These are phyloP conservation scores for Candida palmyrensis DNA, from an alignment of 805 yeast genomes.

Conservation along the genomic window DNA sequence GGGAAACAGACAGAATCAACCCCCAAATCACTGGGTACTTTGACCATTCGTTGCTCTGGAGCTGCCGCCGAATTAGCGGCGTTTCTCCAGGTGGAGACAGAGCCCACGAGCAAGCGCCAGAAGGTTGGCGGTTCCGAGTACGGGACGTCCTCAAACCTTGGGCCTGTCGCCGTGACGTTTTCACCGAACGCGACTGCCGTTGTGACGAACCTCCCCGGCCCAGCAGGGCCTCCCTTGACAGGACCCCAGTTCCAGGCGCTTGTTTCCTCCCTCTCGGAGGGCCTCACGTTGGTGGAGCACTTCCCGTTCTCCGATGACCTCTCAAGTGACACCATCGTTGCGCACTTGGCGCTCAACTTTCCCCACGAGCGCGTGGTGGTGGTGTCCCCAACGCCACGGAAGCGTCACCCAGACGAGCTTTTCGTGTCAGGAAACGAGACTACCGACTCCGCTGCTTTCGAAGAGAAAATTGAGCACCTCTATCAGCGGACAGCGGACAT, in stretches of 20 bases:
- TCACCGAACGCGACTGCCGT: no score
- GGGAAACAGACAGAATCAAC: no score
- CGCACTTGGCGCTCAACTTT: constrained; percentile 5
- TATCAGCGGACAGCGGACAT: background rate
- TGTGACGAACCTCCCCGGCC: no score
- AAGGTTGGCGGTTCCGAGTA: no score
- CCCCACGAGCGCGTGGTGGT: constrained; percentile 11
- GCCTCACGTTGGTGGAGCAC: constrained; percentile 8
- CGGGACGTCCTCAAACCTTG: no score
- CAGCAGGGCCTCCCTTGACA: background rate
- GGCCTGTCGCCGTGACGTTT: no score
- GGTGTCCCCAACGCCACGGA: constrained; percentile 13
- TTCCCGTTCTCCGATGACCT: constrained; percentile 7
- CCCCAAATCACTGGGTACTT: no score
- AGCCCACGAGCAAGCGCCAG: no score
- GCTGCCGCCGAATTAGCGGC: no score
- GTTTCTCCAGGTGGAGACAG: no score
- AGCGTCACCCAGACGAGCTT: no score
- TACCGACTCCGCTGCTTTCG: background rate
- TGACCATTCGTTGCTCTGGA: no score
- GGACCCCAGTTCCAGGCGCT: constrained; percentile 2
- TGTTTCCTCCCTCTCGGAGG: constrained; percentile 4
- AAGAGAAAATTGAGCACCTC: background rate
- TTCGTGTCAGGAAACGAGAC: background rate
- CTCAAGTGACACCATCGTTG: constrained; percentile 4